Base-by-base conservation (phyloP, 345 rosid species). In the Alliaria petiolata region DNA sequence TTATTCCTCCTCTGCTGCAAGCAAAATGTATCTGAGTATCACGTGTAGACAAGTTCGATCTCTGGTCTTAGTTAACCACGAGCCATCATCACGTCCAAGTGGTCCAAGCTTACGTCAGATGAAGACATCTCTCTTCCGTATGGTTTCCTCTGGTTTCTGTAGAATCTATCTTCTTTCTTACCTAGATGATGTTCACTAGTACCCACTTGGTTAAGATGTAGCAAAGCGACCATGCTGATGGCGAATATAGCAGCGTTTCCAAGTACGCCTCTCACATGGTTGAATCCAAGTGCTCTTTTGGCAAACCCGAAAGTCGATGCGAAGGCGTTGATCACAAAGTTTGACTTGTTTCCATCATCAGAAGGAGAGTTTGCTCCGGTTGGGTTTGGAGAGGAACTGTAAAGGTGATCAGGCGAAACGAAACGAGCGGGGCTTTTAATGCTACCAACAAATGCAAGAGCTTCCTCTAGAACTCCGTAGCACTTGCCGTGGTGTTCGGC, bases 391-490 rank as follows among this genome's bases (percentile, higher is more conserved):
- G 86, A 68, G 7, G 86, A 25, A 20, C 51, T 49, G 19, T 74
- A 85, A 11, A 87, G 88, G 64, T 84, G 80, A 53, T 86, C 91
- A 19, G 91, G 87, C 51, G 87, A 84, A 49, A 85, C 77, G 43
- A 80, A 83, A 42, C 55, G 81, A n/a, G 76, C 54, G 7, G 85
- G 64, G 53, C 68, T 86, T 35, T 76, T 81, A 7, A 88, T 92
- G 49, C 82, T 89, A 11, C 99, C 96, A 7, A 89, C 89, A 59
- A 95, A 95, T 19, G 90, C 87, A 35, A 83, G 74, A 63, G 98
- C 93, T 83, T 95, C 99, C 66, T 91, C 96, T 34, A 95, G 77
- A 65, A 95, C 98, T 72, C 88, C 83, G 71, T 88, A 84, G 82
- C 81, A 85, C 81, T 88, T 87, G 20, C 97, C 99, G 11, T 81